A percentile compares a stretch with the other conserved stretches of the same genome.
Conservation (phyloP, 495 filamentous ascomycete species). For the Penicillium daleae region DNA sequence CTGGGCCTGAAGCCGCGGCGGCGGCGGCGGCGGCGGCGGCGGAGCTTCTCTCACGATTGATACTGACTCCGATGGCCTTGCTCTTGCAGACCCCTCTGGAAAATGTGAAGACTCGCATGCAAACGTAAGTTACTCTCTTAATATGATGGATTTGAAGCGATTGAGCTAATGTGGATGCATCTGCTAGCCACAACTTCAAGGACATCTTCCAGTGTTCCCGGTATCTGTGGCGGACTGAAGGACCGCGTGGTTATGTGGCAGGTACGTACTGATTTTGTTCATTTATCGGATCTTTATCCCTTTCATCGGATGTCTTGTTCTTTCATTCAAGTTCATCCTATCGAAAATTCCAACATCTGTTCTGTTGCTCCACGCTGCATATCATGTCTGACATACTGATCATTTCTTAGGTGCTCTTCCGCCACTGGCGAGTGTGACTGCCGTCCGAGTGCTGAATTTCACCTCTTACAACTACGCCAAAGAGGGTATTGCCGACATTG, state of each 20-base stretch:
- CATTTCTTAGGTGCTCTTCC: constrained; percentile 67
- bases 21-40: background rate
- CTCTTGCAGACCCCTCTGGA: constrained; percentile 48
- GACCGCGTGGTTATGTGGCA: constrained; percentile 51
- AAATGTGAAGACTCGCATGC: constrained; percentile 56
- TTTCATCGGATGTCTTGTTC: background rate
- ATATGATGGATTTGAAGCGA: background rate
- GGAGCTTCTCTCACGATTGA: background rate
- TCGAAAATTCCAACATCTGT: background rate
- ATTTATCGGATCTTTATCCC: background rate
- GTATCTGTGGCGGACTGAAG: constrained; percentile 52
- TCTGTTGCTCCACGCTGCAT: background rate
- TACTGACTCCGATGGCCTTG: constrained; percentile 6
- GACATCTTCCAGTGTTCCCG: constrained; percentile 46
- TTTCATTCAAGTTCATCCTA: background rate
- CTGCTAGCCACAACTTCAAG: constrained; percentile 46
- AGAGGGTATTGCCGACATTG: constrained; percentile 62
- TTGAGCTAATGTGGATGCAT: background rate
- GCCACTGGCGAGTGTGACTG: constrained; percentile 83
- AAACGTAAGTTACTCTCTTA: constrained; percentile 44
- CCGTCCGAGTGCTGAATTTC: constrained; percentile 90
- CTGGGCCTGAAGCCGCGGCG: background rate
- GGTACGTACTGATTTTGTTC: constrained; percentile 32
- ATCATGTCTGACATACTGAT: background rate
- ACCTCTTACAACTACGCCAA: constrained; percentile 89